Base-by-base conservation (phyloP, 2,329 filamentous ascomycete genomes). In the Ophiosphaerella narmari region DNA sequence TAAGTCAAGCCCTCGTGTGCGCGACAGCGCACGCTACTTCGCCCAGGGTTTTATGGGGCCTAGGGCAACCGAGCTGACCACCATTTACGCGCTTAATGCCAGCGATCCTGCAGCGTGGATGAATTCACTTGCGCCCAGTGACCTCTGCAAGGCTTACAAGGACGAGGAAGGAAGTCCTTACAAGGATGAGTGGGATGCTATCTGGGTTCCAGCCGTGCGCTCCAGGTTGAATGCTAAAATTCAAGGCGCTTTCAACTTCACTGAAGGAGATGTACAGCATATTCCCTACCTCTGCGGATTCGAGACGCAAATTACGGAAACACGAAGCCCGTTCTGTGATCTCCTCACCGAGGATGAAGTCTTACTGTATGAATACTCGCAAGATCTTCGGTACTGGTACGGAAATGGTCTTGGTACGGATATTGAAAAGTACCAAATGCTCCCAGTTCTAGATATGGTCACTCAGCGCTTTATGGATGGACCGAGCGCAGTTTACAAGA, bases 221-320 rank as follows among this genome's bases (percentile, higher is more conserved):
- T 68, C 76, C 21, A 80, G 85, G 3, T 72, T 88, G 39, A 82
- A 86, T 57, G 62, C 70, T 5, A 64, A 83, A 31, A 77, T 87
- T 29, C 60, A 70, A 0, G 84, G 85, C 1, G 75, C 78, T 34
- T 77, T 88, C 31, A 79, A 78, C 1, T 76, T 88, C 31, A 78
- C 76, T 0, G 72, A 78, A 29, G 71, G 68, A 1, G 83, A 88
- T 49, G 74, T 86, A 36, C 75, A 73, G 7, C 78, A 80, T 38
- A 84, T 89, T 42, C 85, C 85, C 0, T 88, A 89, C 59, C 76
- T 88, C n/a, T 90, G 86, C 59, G 86, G 85, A 4, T 89, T 87
- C 51, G 86, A 90, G 61, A 84, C 81, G 3, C 86, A 89, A 60
- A 87, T 89, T 55, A 83, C 78, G 0, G 86, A 86, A 1, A 73